Conservation (phyloP, 306 rosid species). For the Citrullus colocynthis region DNA sequence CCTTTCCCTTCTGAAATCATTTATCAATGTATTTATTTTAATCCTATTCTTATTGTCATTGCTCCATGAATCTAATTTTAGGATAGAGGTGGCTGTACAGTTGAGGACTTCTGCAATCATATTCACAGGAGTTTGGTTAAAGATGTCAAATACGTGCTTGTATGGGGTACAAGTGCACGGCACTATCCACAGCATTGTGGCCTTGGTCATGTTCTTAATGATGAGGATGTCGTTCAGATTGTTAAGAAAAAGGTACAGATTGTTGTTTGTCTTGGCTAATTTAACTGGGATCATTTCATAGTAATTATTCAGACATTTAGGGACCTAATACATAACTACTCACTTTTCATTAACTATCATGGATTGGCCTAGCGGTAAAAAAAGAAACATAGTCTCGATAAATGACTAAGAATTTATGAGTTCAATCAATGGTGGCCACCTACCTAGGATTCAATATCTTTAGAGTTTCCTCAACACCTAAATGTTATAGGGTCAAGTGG, state of each 20-base stretch:
- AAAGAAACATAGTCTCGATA: no score
- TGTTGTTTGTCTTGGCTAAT: neutral
- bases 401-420: no score
- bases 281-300: neutral
- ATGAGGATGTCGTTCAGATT: slow-evolving; percentile 94
- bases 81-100: slow-evolving; percentile 98
- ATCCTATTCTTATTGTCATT: slow-evolving; percentile 2
- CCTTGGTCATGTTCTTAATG: slow-evolving; percentile 58
- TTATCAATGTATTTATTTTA: neutral
- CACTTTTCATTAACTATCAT: no score
- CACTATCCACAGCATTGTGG: slow-evolving; percentile 98
- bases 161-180: slow-evolving; percentile 91
- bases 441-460: no score
- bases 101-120: slow-evolving; percentile 95
- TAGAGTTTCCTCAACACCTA: no score
- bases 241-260: slow-evolving; percentile 90
- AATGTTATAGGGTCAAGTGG: no score
- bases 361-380: no score
- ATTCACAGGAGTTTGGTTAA: slow-evolving; percentile 90
- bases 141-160: slow-evolving; percentile 97
- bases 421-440: no score
- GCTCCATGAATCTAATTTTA: slow-evolving; percentile 21
- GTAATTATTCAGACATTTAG: neutral
- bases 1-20: slow-evolving; percentile 2
- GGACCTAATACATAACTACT: neutral